A percentile compares a stretch with the other conserved stretches of the same genome.
phyloP scores from a whole-genome alignment of 139 green algal species.

The Chlorella sp. region DNA sequence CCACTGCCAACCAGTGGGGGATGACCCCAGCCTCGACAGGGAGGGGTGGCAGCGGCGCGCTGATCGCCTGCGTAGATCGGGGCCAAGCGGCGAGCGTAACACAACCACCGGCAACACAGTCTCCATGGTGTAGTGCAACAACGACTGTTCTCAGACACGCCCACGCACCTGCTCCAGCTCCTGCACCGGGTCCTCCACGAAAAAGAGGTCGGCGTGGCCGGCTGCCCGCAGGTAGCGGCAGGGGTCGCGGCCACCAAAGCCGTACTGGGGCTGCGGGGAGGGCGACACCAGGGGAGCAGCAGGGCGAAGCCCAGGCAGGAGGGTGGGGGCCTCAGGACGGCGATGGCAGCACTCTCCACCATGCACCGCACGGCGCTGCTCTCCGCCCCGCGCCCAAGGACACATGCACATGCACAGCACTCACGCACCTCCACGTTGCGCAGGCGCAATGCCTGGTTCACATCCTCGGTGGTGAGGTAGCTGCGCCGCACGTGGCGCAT shows the following conservation, averaged over 20 bases:
- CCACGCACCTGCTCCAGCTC: slow-evolving; percentile 54
- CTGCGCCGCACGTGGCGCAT: slow-evolving; percentile 78
- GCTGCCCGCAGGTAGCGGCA: slow-evolving; percentile 66
- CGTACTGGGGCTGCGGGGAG: slow-evolving; percentile 77
- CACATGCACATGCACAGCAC: too few relatives aligned
- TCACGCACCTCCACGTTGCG: slow-evolving; percentile 70
- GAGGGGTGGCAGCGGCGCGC: slow-evolving; percentile 61
- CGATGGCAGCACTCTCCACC: too few relatives aligned
- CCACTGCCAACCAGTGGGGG: slow-evolving; percentile 90
- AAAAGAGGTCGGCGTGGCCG: slow-evolving; percentile 77
- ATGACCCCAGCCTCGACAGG: slow-evolving; percentile 77
- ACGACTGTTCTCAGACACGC: too few relatives aligned
- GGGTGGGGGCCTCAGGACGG: background rate
- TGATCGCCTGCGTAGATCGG: slow-evolving; percentile 46
- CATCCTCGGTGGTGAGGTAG: slow-evolving; percentile 74
- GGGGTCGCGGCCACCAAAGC: slow-evolving; percentile 65
- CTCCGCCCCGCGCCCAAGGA: too few relatives aligned
- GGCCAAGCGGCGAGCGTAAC: too few relatives aligned
- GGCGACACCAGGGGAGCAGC: too few relatives aligned
- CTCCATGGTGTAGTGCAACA: too few relatives aligned
- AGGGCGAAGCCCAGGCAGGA: background rate
- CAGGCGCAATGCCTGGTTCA: slow-evolving; percentile 79
- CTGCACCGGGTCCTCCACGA: slow-evolving; percentile 61
- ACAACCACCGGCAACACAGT: too few relatives aligned
- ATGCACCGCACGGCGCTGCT: too few relatives aligned